phyloP scores from a whole-genome alignment of 2,329 filamentous ascomycete species.

The Didymella arachidicola region DNA sequence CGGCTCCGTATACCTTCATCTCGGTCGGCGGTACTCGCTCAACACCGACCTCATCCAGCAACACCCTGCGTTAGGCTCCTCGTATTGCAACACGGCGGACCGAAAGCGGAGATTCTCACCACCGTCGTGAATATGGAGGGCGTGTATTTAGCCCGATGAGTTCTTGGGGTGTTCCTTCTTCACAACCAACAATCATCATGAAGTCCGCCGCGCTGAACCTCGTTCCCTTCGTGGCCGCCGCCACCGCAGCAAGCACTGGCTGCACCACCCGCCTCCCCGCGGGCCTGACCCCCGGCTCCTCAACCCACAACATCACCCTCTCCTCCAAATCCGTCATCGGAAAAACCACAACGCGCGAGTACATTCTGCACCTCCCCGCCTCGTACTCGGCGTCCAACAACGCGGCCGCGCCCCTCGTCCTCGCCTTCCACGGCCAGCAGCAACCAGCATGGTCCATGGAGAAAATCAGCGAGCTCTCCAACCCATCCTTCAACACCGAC shows the following conservation, averaged over 20 bases:
- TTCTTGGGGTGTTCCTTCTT: background rate
- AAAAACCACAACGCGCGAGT: conserved; percentile 25
- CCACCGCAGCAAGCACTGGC: conserved; percentile 26
- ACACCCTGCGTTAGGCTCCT: background rate
- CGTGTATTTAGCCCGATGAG: background rate
- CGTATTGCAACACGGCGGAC: background rate
- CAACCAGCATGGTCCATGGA: conserved; percentile 35
- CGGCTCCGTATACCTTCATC: conserved; percentile 4
- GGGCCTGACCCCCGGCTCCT: conserved; percentile 25
- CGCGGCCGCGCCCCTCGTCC: conserved; percentile 25
- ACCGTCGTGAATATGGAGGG: background rate
- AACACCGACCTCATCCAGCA: background rate
- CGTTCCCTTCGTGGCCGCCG: background rate
- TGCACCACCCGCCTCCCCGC: conserved; percentile 24
- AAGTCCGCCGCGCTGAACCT: background rate
- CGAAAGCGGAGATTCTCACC: background rate
- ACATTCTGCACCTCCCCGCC: conserved; percentile 29
- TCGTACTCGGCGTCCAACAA: conserved; percentile 24
- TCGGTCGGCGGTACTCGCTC: conserved; percentile 9
- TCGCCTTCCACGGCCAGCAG: conserved; percentile 31
- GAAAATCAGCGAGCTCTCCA: conserved; percentile 30
- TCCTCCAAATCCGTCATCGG: conserved; percentile 27
- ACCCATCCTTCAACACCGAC: conserved; percentile 28
- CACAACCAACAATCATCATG: background rate
- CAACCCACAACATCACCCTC: conserved; percentile 32